These are phyloP conservation scores for Coemansia sp. DNA, from an alignment of 371 early-diverging fungal species.

Conservation along the genomic window DNA sequence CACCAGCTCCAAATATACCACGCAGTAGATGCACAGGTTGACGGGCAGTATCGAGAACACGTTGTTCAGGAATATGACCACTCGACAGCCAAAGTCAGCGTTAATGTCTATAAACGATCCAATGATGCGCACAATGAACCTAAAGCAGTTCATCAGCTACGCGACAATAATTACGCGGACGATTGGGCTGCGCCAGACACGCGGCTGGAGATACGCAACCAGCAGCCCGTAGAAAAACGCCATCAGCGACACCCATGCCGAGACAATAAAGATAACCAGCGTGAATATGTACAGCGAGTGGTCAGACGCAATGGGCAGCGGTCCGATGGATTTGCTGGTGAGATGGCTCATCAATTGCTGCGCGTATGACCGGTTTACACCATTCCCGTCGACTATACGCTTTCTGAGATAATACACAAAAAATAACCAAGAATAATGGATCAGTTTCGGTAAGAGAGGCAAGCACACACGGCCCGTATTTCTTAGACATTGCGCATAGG, in stretches of 20 bases:
- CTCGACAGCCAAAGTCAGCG: constrained; percentile 24
- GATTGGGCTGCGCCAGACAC: constrained; percentile 23
- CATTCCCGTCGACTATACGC: too few species aligned
- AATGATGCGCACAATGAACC: constrained; percentile 23
- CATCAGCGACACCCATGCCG: constrained; percentile 14
- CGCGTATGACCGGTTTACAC: background rate
- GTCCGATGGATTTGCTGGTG: background rate
- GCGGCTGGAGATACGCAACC: constrained; percentile 8
- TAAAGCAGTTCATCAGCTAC: constrained; percentile 22
- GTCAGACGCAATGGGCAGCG: constrained; percentile 4
- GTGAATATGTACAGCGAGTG: constrained; percentile 7
- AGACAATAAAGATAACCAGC: constrained; percentile 14
- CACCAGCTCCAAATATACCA: constrained; percentile 33
- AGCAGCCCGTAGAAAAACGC: constrained; percentile 28
- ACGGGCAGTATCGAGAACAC: constrained; percentile 10
- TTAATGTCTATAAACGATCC: background rate
- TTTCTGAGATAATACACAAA: too few species aligned
- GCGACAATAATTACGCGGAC: constrained; percentile 30
- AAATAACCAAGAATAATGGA: too few species aligned
- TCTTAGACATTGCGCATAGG: too few species aligned
- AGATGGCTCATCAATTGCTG: background rate
- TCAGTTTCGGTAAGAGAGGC: too few species aligned
- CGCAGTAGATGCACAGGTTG: constrained; percentile 32
- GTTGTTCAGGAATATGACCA: constrained; percentile 18
- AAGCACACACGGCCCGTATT: too few species aligned